Evolutionary conservation across 2,329 filamentous ascomycete species (phyloP), one percentile per base, ranked within the genome.

Genomic region (Allantophomopsis cytisporea): DNA sequence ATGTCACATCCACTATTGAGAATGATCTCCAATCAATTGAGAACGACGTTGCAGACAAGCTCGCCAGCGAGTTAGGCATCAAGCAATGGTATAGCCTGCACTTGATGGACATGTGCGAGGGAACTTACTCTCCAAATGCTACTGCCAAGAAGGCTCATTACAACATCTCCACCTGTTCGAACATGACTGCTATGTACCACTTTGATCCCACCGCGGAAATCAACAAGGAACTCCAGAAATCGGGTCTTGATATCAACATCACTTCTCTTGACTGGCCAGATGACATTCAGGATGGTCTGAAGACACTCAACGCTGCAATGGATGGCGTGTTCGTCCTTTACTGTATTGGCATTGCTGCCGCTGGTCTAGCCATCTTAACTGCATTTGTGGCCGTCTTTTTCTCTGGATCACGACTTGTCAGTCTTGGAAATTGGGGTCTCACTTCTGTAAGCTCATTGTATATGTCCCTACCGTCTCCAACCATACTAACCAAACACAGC

Each of bases 1-100:
- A 59, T 31, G 54, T 71, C 40, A 58, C 66, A 49, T 54, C 58
- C 33, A 55, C 56, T n/a, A 42, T 53, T 28, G 45, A 50, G 17
- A 38, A 39, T 13, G 49, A 51, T 5, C 31, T 61, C 34, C 54
- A 66, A 40, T 52, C 52, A 37, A 46, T 58, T 2, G 47, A 62
- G 31, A 57, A 55, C 49, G 56, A 60, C 36, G 46, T 54, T 11
- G 54, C 51, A 28, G 53, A 54, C 35, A 57, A 59, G 38, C 52
- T 71, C 18, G 63, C 66, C 15, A 53, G 62, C 35, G 54, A 61
- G 14, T 56, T 76, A 13, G 69, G 71, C 31, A 60, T 78, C 30
- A 62, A 71, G 32, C 68, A 78, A 54, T 80, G 72, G 56, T 80
- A 80, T 59, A 68, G 65, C 15, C 62, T 69, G 13, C 73, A 80